Evolutionary conservation across 305 asterid species (phyloP), one percentile per base, ranked within the genome.

Genomic region (Fraxinus sp.): DNA sequence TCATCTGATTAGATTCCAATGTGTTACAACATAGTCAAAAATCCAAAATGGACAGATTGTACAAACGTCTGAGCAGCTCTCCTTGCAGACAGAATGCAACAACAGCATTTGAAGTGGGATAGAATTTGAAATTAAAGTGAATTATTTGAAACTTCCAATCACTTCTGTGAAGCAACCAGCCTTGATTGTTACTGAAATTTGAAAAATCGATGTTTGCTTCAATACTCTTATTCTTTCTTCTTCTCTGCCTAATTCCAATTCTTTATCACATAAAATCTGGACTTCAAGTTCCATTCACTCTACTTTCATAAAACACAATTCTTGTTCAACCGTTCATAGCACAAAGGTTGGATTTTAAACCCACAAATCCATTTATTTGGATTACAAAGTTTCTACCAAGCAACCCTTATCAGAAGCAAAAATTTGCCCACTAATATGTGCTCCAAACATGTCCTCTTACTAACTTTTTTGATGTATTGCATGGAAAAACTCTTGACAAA

Each of bases 301-400:
- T 39, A 16, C 77, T 16, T 75, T 57, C 74, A 18, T 18, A 26
- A 28, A 37, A 39, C 13, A 20, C 36, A 37, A 33, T 79, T 57
- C 37, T 52, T 64, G 82, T 71, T 28, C 7, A 49, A 37, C 55
- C 55, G 41, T 70, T 70, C 37, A 28, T 6, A 32, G 13, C 55
- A 81, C 13, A 73, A 30, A 79, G 70, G 32, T 70, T 11, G 75
- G 77, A 22, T 44, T 70, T 78, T 41, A 72, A 41, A 76, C 7
- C 32, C 74, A 76, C 8, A 18, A 71, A 70, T 30, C 33, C 9
- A 57, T 28, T 68, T 44, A 59, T 37, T 36, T 74, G 41, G 77
- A 68, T 74, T 77, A 55, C 59, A 33, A 8, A 68, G 79, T 57
- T 44, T 73, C 57, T 74, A 80, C 77, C 55, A 33, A 78, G 33